Percentiles rank a stretch among this genome's conserved stretches.
Evolutionary conservation across 208 protist species (phyloP).

Genomic region (Wallacemonas sp.): DNA sequence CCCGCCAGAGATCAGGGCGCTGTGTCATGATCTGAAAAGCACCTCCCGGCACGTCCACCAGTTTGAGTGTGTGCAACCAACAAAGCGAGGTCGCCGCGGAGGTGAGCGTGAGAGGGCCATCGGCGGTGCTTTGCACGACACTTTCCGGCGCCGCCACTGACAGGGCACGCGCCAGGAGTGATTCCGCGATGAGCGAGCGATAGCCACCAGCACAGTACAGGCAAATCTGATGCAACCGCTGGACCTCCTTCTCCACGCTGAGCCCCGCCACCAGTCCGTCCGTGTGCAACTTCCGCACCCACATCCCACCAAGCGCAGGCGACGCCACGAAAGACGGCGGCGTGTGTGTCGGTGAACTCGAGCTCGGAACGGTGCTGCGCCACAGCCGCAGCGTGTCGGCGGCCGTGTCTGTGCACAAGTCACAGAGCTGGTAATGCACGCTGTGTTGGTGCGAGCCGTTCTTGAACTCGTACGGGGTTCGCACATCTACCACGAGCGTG

Average conservation of each 20-base stretch:
- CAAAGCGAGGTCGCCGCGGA: not conserved
- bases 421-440: slow-evolving; percentile 53
- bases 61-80: slow-evolving; percentile 22
- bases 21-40: slow-evolving; percentile 85
- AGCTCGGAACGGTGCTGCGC: not conserved
- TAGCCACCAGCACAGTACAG: slow-evolving; percentile 82
- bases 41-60: slow-evolving; percentile 63
- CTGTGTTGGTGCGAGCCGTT: slow-evolving; percentile 80
- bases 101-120: not conserved
- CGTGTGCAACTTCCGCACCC: slow-evolving; percentile 38
- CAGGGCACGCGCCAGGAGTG: slow-evolving; percentile 62
- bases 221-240: slow-evolving; percentile 38
- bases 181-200: slow-evolving; percentile 74
- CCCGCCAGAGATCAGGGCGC: slow-evolving; percentile 72
- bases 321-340: slow-evolving; percentile 22
- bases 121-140: slow-evolving; percentile 3
- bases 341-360: not conserved
- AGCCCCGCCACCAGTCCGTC: slow-evolving; percentile 27
- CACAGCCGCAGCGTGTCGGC: slow-evolving; percentile 23
- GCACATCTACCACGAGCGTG: slow-evolving; percentile 65
- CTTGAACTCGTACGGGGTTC: slow-evolving; percentile 81
- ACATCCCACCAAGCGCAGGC: slow-evolving; percentile 22
- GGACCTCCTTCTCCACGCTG: slow-evolving; percentile 17
- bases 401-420: slow-evolving; percentile 57
- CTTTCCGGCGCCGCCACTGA: slow-evolving; percentile 25